Percentiles rank a stretch among this genome's conserved stretches.
These are phyloP conservation scores for Apiospora rasikravindrae DNA, from an alignment of 2,329 filamentous ascomycete genomes.

Conservation along the genomic window DNA sequence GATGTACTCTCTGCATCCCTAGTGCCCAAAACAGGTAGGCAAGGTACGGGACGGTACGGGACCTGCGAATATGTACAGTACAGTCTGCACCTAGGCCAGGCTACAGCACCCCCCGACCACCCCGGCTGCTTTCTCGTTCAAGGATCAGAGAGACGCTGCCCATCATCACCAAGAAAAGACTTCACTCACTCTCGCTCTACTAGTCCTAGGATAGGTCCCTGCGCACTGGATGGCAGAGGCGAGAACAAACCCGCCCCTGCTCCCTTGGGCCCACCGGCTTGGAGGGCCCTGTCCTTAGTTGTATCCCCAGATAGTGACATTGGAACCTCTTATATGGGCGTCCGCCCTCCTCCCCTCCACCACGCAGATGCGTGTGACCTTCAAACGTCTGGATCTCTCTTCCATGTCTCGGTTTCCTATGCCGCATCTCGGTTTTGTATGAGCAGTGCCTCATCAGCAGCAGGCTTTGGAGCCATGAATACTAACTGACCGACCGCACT, in stretches of 20 bases:
- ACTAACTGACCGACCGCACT: conserved; percentile 24
- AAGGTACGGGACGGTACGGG: neutral
- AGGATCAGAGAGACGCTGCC: neutral
- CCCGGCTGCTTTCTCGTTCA: neutral
- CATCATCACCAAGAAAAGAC: neutral
- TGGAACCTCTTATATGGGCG: conserved; percentile 3
- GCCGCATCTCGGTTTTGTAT: conserved; percentile 26
- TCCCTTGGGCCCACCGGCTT: neutral
- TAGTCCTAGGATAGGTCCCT: neutral
- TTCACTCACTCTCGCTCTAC: neutral
- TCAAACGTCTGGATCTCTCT: conserved; percentile 11
- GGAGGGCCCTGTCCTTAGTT: conserved; percentile 4
- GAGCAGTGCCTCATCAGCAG: conserved; percentile 32
- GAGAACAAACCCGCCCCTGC: conserved; percentile 2
- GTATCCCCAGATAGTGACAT: conserved; percentile 12
- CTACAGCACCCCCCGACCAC: neutral
- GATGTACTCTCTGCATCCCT: neutral
- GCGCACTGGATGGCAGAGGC: neutral
- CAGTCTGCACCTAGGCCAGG: neutral
- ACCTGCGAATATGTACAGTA: too few relatives aligned
- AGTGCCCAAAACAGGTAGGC: neutral
- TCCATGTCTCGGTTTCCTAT: neutral
- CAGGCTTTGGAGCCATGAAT: conserved; percentile 31
- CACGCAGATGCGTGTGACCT: neutral
- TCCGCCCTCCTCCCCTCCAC: conserved; percentile 6